Conservation (phyloP, 2,329 filamentous ascomycete genomes). For the Zymoseptoria brevis region DNA sequence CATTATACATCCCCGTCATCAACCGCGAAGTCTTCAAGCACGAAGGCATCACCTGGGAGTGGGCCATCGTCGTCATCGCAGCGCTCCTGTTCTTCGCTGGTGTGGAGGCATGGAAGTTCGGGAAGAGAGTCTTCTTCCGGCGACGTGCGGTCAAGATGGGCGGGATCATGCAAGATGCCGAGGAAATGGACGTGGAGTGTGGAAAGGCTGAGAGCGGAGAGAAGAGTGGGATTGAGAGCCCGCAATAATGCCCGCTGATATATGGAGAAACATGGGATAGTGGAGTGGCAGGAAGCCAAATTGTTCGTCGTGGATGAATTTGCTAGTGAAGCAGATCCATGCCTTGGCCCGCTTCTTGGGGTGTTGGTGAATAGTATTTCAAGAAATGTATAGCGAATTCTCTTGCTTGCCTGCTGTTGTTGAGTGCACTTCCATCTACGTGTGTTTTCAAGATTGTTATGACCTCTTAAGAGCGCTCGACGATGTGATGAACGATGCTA, state of each 20-base stretch:
- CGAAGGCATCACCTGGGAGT: constrained; percentile 50
- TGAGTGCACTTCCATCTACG: too few relatives aligned
- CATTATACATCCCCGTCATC: constrained; percentile 58
- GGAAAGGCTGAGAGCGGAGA: not conserved
- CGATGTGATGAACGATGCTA: too few relatives aligned
- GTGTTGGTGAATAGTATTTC: too few relatives aligned
- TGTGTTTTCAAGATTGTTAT: too few relatives aligned
- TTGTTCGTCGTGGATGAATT: not conserved
- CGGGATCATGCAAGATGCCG: not conserved
- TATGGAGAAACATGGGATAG: not conserved
- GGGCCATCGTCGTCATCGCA: constrained; percentile 7
- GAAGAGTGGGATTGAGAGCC: not conserved
- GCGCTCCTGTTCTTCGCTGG: constrained; percentile 50
- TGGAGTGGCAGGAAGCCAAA: not conserved
- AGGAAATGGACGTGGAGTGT: not conserved
- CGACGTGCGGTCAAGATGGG: not conserved
- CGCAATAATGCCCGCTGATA: not conserved
- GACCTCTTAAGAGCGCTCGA: too few relatives aligned
- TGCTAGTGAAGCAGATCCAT: not conserved
- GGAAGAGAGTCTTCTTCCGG: constrained; percentile 43
- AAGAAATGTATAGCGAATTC: too few relatives aligned
- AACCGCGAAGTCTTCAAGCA: constrained; percentile 61
- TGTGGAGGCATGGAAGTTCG: constrained; percentile 60
- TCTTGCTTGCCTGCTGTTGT: too few relatives aligned
- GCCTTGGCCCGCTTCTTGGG: not conserved